Percentiles rank a stretch among this genome's conserved stretches.
Conservation (phyloP, 208 protist species). For the Crithidia thermophila region DNA sequence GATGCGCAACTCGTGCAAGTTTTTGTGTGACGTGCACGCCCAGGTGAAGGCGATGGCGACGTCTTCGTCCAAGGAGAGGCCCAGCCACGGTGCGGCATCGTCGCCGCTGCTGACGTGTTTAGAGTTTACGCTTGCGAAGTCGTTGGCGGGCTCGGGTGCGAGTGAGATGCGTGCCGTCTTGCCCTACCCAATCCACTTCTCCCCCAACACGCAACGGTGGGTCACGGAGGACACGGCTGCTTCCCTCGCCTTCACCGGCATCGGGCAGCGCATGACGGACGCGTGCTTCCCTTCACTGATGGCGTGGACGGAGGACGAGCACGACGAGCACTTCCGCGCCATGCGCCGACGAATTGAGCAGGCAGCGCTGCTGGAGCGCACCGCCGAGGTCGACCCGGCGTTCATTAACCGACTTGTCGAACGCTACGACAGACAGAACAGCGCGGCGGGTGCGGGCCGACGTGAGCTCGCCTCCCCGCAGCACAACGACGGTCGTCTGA, state of each 20-base stretch:
- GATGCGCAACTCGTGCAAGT: slow-evolving; percentile 85
- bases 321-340: slow-evolving; percentile 49
- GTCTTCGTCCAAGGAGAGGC: not conserved
- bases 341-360: slow-evolving; percentile 52
- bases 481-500: slow-evolving; percentile 4
- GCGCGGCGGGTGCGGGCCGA: not conserved
- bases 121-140: slow-evolving; percentile 67
- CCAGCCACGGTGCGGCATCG: not conserved
- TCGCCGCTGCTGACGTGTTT: slow-evolving; percentile 14
- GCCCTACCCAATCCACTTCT: slow-evolving; percentile 49
- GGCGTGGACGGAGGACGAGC: slow-evolving; percentile 69
- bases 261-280: slow-evolving; percentile 80
- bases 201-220: not conserved
- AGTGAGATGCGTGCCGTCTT: slow-evolving; percentile 77
- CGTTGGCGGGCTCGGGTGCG: slow-evolving; percentile 49
- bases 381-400: slow-evolving; percentile 20
- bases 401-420: slow-evolving; percentile 45
- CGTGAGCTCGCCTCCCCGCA: not conserved
- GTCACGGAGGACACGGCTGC: slow-evolving; percentile 1
- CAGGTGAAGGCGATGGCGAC: slow-evolving; percentile 31
- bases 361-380: slow-evolving; percentile 55
- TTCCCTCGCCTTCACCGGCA: slow-evolving; percentile 46
- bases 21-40: slow-evolving; percentile 63
- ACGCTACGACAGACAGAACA: slow-evolving; percentile 9
- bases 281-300: slow-evolving; percentile 77